Conservation (phyloP, 768 basidiomycete genomes). For the Pisolithus orientalis region DNA sequence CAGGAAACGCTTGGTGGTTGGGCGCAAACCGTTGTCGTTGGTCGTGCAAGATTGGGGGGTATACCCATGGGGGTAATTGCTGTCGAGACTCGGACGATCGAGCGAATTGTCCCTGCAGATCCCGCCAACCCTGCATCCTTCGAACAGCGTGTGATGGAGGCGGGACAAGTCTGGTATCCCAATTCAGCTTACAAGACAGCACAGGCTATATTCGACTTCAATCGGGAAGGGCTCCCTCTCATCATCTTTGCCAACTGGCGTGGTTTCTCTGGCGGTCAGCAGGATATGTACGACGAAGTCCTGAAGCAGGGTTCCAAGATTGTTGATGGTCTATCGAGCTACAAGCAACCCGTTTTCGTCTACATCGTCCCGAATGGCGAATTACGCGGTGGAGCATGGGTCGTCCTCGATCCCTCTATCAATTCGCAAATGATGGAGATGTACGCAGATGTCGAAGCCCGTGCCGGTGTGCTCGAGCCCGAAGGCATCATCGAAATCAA, state of each 20-base stretch:
- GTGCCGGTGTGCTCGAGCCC: slow-evolving; percentile 94
- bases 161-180: slow-evolving; percentile 99
- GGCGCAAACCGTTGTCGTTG: slow-evolving; percentile 98
- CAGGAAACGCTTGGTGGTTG: slow-evolving; percentile 98
- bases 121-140: slow-evolving; percentile 96
- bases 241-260: slow-evolving; percentile 99
- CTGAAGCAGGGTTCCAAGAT: slow-evolving; percentile 98
- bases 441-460: slow-evolving; percentile 94
- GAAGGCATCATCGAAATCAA: slow-evolving; percentile 98
- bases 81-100: slow-evolving; percentile 95
- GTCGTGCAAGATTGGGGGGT: slow-evolving; percentile 92
- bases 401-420: slow-evolving; percentile 96
- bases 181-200: slow-evolving; percentile 99
- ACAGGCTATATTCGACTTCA: slow-evolving; percentile 98
- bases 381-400: slow-evolving; percentile 98
- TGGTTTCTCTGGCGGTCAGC: slow-evolving; percentile 99
- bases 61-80: slow-evolving; percentile 98
- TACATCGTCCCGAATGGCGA: slow-evolving; percentile 99
- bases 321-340: slow-evolving; percentile 94
- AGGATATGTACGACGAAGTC: slow-evolving; percentile 98
- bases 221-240: slow-evolving; percentile 91
- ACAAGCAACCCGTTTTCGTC: slow-evolving; percentile 96
- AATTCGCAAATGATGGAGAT: slow-evolving; percentile 98
- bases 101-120: slow-evolving; percentile 94
- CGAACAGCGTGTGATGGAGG: slow-evolving; percentile 98